Base-by-base conservation (phyloP, 441 rosid species). In the Croton setiger region DNA sequence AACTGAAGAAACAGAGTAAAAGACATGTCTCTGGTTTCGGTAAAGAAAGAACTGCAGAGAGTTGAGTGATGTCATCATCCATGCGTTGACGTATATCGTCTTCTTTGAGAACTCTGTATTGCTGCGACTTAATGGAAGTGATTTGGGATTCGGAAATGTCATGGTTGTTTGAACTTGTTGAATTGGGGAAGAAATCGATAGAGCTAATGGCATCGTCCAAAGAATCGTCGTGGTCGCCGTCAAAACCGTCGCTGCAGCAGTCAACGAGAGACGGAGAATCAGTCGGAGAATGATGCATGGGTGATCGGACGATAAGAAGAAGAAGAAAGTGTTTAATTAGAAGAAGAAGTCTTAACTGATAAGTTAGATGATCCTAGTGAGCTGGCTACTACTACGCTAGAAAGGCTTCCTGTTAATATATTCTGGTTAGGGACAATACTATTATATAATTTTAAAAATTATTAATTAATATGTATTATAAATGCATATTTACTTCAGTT, bases 1-100 rank as follows among this genome's bases (percentile, higher is more conserved):
- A 78, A 41, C 67, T 64, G 48, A 70, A 78, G 72, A 58, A 49
- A 60, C 65, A 68, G 41, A 78, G 81, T 15, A 78, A 49, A 4
- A 67, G 33, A 51, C 70, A 66, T 56, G 81, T 72, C 69, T 70
- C 64, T 4, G 33, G 11, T 70, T 44, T 62, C 15, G 81, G 35
- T 21, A 78, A 12, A 4, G 43, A 74, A 18, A 74, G 70, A 11
- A 70, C 66, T 9, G 15, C 27, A 3, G 71, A 71, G 9, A 78
- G 5, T 35, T 23, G 55, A 39, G 35, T 5, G 37, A 71, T 7
- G 1, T 62, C 59, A 5, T 63, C 59, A 14, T 73, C 70, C 31
- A 70, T 70, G 33, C 63, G 71, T 6, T 39, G 71, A 1, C 73
- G 68, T 3, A 78, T 60, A 11, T 78, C 81, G 9, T 47, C 41